Conservation (phyloP, 768 basidiomycete species). For the Rhodocollybia butyracea region DNA sequence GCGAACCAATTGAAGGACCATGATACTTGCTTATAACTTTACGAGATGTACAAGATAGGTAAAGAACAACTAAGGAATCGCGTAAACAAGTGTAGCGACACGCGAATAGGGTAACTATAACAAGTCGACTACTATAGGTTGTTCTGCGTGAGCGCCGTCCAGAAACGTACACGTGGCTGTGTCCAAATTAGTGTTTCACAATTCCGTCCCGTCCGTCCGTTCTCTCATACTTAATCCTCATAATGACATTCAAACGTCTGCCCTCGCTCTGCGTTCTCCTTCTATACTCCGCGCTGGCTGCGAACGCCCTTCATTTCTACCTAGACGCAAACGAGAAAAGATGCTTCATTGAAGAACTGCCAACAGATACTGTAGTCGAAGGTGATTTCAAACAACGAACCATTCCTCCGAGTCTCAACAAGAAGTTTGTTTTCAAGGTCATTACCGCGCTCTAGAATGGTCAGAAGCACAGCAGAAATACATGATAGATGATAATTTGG, state of each 20-base stretch:
- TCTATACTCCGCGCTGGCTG: conserved; percentile 38
- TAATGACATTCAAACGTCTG: neutral
- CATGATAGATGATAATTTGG: conserved; percentile 67
- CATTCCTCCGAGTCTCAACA: neutral
- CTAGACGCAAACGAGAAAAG: conserved; percentile 90
- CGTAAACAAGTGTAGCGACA: no score
- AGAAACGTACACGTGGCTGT: no score
- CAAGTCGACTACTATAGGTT: no score
- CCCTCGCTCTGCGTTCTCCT: conserved; percentile 20
- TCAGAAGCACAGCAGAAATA: conserved; percentile 68
- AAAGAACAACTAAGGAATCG: no score
- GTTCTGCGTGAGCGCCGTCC: no score
- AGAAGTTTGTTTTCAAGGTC: conserved; percentile 50
- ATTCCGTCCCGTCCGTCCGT: no score
- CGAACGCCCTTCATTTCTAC: conserved; percentile 91
- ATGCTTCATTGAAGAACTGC: conserved; percentile 96
- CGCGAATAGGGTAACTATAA: no score
- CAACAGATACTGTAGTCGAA: conserved; percentile 92
- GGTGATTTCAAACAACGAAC: conserved; percentile 40
- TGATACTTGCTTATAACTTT: no score
- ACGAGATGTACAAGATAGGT: no score
- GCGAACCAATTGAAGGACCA: no score
- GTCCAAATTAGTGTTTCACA: no score
- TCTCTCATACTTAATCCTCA: no score
- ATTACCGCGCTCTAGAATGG: conserved; percentile 94